phyloP scores from a whole-genome alignment of 2,329 filamentous ascomycete species.

The Xylariaceae sp. region DNA sequence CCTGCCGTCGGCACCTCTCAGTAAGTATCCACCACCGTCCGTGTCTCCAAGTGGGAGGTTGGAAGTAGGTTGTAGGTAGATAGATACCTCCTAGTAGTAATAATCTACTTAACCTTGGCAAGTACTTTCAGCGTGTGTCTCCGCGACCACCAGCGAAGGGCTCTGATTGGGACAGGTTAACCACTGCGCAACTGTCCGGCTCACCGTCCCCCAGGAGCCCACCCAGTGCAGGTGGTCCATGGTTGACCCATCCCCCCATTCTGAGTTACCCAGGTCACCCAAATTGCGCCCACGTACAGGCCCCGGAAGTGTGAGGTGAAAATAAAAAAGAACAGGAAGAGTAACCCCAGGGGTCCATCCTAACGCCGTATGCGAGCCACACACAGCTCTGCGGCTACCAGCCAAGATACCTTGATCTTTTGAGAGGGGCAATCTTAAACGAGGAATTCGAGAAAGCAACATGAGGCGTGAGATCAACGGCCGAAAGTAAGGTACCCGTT shows the following conservation, averaged over 20 bases:
- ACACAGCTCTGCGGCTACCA: conserved; percentile 9
- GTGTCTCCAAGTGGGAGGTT: too few relatives aligned
- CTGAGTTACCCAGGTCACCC: conserved; percentile 6
- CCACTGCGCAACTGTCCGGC: conserved; percentile 23
- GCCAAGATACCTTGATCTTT: conserved; percentile 10
- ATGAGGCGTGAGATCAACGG: conserved; percentile 16
- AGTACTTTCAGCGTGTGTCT: conserved; percentile 14
- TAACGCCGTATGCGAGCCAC: conserved; percentile 9
- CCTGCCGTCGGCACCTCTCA: conserved; percentile 24
- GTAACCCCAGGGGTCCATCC: conserved; percentile 7
- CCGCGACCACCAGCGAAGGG: conserved; percentile 8
- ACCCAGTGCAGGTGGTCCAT: neutral
- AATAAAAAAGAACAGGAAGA: conserved; percentile 9
- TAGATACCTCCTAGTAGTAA: too few relatives aligned
- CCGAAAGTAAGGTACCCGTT: conserved; percentile 20
- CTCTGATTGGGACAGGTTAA: conserved; percentile 21
- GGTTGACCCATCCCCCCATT: neutral
- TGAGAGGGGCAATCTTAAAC: conserved; percentile 19
- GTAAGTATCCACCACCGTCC: conserved; percentile 19
- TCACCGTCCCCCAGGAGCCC: conserved; percentile 13
- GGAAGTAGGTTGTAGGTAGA: too few relatives aligned
- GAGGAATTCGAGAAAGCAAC: conserved; percentile 10
- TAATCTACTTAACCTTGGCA: too few relatives aligned
- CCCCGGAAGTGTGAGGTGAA: conserved; percentile 7
- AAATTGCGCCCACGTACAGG: conserved; percentile 4